Evolutionary conservation across 352 stramenopile genomes (phyloP), one percentile per base, ranked within the genome.

Genomic region (Labyrinthula sp.): DNA sequence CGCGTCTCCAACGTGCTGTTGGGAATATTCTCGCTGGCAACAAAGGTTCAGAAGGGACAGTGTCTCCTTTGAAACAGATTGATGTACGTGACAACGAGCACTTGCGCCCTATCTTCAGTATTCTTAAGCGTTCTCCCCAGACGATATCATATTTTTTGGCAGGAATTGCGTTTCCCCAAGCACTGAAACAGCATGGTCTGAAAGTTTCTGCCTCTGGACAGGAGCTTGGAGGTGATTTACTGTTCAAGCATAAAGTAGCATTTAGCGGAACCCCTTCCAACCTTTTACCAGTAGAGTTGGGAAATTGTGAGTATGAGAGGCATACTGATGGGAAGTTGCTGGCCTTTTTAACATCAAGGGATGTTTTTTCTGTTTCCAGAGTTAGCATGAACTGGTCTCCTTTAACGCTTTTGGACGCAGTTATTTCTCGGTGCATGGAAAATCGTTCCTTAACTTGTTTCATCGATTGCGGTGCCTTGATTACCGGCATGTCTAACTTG

Each of bases 261-360:
- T 99, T 99, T 62, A 95, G 80, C 35, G 91, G 91, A 40, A 99
- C 91, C 2, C 89, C 91, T 12, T 95, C 82, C 40, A 93, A 98
- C 64, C 62, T 99, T 30, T 60, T 99, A 12, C 91, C 91, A 12
- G 82, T 96, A 64, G 89, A 98, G 69, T 62, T 99, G 38, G 88
- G 88, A 21, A 79, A 90, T 40, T 97, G 89, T 50, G 80, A 88
- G 46, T 99, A 95, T 52, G 89, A 98, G 50, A 82, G 89, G 33
- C 81, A 85, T 30, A 91, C 89, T 38, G 91, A 97, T 58, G 91
- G 87, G 30, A 91, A 89, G 48, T 97, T 98, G 64, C 83, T 96
- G 56, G 65, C 94, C 54, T 86, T 82, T 24, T 66, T 99, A 23
- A 95, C 85, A 3, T 87, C 82, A 50, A 63, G 79, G 24, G 18